A percentile compares a stretch with the other conserved stretches of the same genome.
phyloP scores from a whole-genome alignment of 2,329 filamentous ascomycete species.

The Trichophyton verrucosum region DNA sequence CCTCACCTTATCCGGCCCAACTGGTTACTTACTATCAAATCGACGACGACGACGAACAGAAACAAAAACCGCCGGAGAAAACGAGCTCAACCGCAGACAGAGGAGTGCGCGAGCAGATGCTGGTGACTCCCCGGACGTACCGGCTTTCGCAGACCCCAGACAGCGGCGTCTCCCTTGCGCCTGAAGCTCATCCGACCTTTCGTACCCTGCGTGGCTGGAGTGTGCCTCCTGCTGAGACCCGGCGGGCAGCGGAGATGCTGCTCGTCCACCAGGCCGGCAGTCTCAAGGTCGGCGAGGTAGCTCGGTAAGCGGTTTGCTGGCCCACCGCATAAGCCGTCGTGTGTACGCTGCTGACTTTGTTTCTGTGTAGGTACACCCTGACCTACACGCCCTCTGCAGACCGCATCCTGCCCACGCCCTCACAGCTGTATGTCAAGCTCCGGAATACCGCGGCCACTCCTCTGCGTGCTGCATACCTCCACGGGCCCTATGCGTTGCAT shows the following conservation, averaged over 20 bases:
- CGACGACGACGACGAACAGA: background rate
- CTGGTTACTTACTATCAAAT: background rate
- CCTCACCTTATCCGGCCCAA: background rate
- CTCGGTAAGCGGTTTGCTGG: conserved; percentile 47
- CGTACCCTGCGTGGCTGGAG: conserved; percentile 27
- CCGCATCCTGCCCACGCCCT: conserved; percentile 75
- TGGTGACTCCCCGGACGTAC: conserved; percentile 33
- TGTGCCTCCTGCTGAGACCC: conserved; percentile 16
- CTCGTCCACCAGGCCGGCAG: conserved; percentile 81
- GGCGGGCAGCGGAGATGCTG: conserved; percentile 50
- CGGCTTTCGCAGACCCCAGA: conserved; percentile 29
- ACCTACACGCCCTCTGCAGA: conserved; percentile 85
- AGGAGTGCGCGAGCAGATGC: conserved; percentile 24
- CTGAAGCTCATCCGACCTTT: conserved; percentile 19
- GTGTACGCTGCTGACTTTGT: background rate
- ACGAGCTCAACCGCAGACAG: conserved; percentile 6
- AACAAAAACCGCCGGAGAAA: background rate
- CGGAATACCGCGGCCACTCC: conserved; percentile 87
- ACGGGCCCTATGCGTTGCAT: conserved; percentile 86
- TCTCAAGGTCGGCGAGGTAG: conserved; percentile 87
- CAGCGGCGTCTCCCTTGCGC: conserved; percentile 16
- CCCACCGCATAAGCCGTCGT: background rate
- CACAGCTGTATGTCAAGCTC: conserved; percentile 69
- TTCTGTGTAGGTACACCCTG: conserved; percentile 53
- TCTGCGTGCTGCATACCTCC: conserved; percentile 85